Evolutionary conservation across 257 asterid species (phyloP), one percentile per base, ranked within the genome.

Genomic region (Forsythia viridissima): DNA sequence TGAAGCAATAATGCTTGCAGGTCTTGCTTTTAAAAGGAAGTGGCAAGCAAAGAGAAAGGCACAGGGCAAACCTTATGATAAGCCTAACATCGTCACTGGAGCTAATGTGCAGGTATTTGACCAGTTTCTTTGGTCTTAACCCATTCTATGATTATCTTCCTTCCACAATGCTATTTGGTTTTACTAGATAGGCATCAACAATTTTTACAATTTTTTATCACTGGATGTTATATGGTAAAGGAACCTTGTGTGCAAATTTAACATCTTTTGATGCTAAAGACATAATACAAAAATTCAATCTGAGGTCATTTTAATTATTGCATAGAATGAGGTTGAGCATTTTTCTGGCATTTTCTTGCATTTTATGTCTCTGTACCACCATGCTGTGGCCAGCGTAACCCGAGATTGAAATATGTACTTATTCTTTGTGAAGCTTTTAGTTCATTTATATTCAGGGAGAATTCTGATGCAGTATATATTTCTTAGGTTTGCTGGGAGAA

Each of bases 1-100:
- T 15, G 96, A 92, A 86, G 97, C 92, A 34, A 91, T 91, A 75
- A 92, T 92, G 97, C 94, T 92, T 48, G 93, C 94, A 8, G 97
- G 97, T 8, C 94, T 92, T 83, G 94, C 97, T 80, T 91, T 92
- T 69, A 92, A 92, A 72, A 89, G 96, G 70, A 92, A 89, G 70
- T 92, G 93, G 97, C 93, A 90, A 77, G 90, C 90, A 0, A 92
- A 78, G 84, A 91, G 90, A 61, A 90, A 90, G 83, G 91, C 90
- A 4, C 84, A 79, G 74, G 89, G 86, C 30, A 87, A 89, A 81
- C 94, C 93, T 4, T 87, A 16, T 2, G 88, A 86, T 75, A 88
- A 84, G 21, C 94, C 97, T 51, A 89, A 92, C 75, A 88, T 92
- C 1, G 93, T 92, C 79, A 92, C 94, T 3, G 94, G 94, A 65